Conservation (phyloP, 2,329 filamentous ascomycete genomes). For the Beauveria bassiana region DNA sequence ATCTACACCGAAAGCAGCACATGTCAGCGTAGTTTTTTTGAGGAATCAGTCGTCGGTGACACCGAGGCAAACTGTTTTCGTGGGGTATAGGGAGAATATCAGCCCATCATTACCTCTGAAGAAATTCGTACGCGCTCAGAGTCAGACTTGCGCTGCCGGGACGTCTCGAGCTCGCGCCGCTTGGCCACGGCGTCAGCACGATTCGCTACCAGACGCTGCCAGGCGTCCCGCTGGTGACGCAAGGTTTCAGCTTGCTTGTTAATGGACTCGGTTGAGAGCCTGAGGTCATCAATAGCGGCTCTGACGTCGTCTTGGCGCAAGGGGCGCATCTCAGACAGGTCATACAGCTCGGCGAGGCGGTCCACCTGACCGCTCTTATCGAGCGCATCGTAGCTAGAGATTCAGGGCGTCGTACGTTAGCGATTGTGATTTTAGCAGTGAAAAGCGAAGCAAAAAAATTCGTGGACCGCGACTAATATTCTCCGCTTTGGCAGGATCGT, state of each 20-base stretch:
- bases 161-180: constrained; percentile 22
- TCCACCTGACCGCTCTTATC: constrained; percentile 42
- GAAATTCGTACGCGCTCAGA: constrained; percentile 33
- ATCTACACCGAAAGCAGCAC: constrained; percentile 28
- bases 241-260: constrained; percentile 55
- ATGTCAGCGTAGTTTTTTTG: not conserved
- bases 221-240: constrained; percentile 52
- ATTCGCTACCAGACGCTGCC: constrained; percentile 42
- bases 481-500: too few species aligned
- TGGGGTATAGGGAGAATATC: not conserved
- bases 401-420: constrained; percentile 12
- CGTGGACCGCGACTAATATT: not conserved
- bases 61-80: not conserved
- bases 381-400: constrained; percentile 40
- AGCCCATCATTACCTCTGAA: constrained; percentile 27
- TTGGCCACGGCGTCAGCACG: constrained; percentile 22
- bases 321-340: constrained; percentile 40
- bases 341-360: constrained; percentile 34
- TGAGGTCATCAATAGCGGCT: constrained; percentile 55
- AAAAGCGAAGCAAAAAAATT: not conserved
- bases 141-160: constrained; percentile 24
- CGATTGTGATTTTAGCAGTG: not conserved
- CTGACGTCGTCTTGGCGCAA: constrained; percentile 53
- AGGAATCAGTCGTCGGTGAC: not conserved
- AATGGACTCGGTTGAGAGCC: constrained; percentile 56